A percentile compares a stretch with the other conserved stretches of the same genome.
phyloP scores from a whole-genome alignment of 2,329 filamentous ascomycete genomes.

The Talaromyces albobiverticillius region DNA sequence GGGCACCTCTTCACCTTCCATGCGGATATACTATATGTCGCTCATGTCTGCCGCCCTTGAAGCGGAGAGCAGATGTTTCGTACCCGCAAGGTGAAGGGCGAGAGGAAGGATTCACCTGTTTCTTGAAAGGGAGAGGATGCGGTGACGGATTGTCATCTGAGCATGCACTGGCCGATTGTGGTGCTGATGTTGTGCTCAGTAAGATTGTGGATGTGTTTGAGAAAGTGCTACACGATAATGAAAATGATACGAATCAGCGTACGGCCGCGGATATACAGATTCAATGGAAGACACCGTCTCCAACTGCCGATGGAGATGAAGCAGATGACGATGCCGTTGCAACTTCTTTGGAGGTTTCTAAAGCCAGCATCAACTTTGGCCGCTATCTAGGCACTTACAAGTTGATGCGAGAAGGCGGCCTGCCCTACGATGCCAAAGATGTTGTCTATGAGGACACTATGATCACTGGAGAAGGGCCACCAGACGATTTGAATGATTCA shows the following conservation, averaged over 20 bases:
- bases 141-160: constrained; percentile 59
- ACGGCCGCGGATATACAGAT: background rate
- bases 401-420: constrained; percentile 60
- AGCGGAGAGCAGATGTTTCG: constrained; percentile 67
- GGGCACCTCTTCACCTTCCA: constrained; percentile 69
- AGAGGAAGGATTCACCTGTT: constrained; percentile 70
- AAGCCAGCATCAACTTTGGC: constrained; percentile 51
- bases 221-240: constrained; percentile 20
- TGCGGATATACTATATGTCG: constrained; percentile 79
- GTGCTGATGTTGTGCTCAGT: constrained; percentile 69
- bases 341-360: constrained; percentile 10
- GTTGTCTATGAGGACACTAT: constrained; percentile 45
- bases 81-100: constrained; percentile 70
- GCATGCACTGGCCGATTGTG: constrained; percentile 75
- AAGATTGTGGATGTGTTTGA: constrained; percentile 66
- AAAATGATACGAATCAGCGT: constrained; percentile 13
- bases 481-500: background rate
- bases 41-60: constrained; percentile 66
- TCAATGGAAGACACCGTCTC: background rate
- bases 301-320: background rate
- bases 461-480: constrained; percentile 26
- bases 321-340: background rate
- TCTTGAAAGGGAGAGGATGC: constrained; percentile 39
- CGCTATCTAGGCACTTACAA: constrained; percentile 64
- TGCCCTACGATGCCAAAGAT: constrained; percentile 55